Evolutionary conservation across 1,139 yeast genomes (phyloP), one percentile per base, ranked within the genome.

Genomic region (Blastobotrys capitulatus): DNA sequence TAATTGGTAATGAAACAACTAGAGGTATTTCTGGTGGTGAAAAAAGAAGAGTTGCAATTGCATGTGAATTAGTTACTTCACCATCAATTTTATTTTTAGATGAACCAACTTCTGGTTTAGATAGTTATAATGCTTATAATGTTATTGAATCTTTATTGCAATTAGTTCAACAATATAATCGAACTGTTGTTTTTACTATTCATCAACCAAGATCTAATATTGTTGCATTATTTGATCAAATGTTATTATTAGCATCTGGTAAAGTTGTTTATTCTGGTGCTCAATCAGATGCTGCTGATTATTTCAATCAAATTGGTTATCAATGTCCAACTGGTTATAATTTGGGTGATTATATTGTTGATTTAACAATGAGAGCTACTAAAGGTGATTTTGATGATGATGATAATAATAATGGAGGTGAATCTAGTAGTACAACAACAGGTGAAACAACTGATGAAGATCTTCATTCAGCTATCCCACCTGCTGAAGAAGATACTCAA

Each of bases 151-250:
- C 89, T 55, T 74, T 92, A 49, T 92, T 86, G 2, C 79, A 86
- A 53, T 75, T 92, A 53, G 88, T 97, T 0, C 75, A 83, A 52
- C 85, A 83, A 58, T 86, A 83, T 65, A 82, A 84, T 53, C 79
- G 97, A 63, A 90, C 98, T 0, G 83, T 92, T 44, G 80, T 92
- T 1, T 84, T 92, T 63, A 88, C 98, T 0, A 92, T 92, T 56
- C 98, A 92, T 69, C 98, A 92, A 64, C 98, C 98, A n/a, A 78
- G 98, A 63, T 87, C 96, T 54, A 92, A 92, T 60, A 90, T 92
- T 63, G 97, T 92, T 27, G 82, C 96, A 0, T 70, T 88, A 49
- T 92, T 92, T 68, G 97, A 90, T 64, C 83, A 84, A 57, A 74
- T 92, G 48, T 67, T 92, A 1, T 71, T 92, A 46, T 74, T 92